Evolutionary conservation across 2,329 filamentous ascomycete species (phyloP).

Genomic region (Penicillium sp.): DNA sequence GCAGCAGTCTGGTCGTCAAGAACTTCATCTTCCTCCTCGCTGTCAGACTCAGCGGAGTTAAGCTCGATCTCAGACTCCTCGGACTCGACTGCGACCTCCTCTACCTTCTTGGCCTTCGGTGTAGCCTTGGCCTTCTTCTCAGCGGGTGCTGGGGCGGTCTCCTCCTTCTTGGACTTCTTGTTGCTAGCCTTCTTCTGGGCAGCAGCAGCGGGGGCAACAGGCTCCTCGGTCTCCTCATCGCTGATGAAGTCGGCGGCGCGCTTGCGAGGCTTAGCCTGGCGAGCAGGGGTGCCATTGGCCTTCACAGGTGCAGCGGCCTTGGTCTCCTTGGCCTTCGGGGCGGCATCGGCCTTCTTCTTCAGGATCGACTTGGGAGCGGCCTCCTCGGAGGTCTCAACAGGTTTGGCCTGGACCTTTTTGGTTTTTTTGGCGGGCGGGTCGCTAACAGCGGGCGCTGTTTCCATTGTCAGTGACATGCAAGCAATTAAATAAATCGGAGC

Average conservation of each 20-base stretch:
- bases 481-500: conserved; percentile 4
- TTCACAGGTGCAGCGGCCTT: conserved; percentile 30
- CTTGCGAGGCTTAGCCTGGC: conserved; percentile 47
- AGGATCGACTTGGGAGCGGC: conserved; percentile 31
- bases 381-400: conserved; percentile 28
- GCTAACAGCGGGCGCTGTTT: conserved; percentile 40
- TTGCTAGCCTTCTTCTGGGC: conserved; percentile 41
- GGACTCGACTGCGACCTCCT: conserved; percentile 37
- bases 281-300: conserved; percentile 34
- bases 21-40: conserved; percentile 41
- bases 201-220: conserved; percentile 22
- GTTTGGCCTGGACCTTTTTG: conserved; percentile 50
- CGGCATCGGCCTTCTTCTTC: conserved; percentile 33
- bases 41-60: conserved; percentile 18
- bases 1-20: conserved; percentile 52
- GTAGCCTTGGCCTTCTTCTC: conserved; percentile 30
- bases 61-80: conserved; percentile 34
- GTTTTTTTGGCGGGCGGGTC: conserved; percentile 61
- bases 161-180: conserved; percentile 50
- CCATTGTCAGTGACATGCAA: not conserved
- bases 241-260: conserved; percentile 51
- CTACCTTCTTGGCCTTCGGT: conserved; percentile 49
- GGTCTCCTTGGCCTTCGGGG: conserved; percentile 21
- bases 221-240: conserved; percentile 39
- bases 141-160: conserved; percentile 31